Conservation (phyloP, 2,329 filamentous ascomycete genomes). For the Lasiodiplodia citricola region DNA sequence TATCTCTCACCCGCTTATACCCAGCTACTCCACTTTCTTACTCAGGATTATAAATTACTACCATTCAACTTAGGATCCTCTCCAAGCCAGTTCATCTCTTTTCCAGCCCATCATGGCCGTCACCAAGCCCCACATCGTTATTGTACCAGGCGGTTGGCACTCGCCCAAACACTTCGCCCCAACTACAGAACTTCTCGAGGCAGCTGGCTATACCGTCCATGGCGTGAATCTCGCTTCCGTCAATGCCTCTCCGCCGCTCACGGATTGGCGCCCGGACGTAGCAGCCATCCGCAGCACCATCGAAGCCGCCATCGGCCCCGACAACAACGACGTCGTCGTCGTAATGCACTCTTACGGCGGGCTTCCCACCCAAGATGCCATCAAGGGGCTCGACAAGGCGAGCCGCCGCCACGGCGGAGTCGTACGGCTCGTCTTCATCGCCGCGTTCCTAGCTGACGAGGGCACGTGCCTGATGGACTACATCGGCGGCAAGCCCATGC, state of each 20-base stretch:
- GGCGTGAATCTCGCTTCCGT: constrained; percentile 38
- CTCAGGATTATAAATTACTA: no score
- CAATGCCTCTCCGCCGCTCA: constrained; percentile 34
- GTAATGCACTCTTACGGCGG: constrained; percentile 54
- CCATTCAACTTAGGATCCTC: no score
- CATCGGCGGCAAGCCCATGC: constrained; percentile 13
- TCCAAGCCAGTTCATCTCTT: neutral
- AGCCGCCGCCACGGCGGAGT: constrained; percentile 9
- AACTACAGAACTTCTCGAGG: constrained; percentile 38
- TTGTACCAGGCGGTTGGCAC: constrained; percentile 48
- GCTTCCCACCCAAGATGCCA: constrained; percentile 44
- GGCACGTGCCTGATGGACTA: constrained; percentile 2
- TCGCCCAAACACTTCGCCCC: constrained; percentile 36
- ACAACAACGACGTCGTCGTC: constrained; percentile 49
- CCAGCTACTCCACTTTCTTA: neutral
- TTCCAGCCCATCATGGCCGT: neutral
- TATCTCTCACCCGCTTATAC: no score
- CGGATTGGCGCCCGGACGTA: constrained; percentile 42
- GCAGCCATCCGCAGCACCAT: constrained; percentile 40
- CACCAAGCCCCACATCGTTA: constrained; percentile 42
- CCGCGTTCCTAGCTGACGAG: constrained; percentile 1
- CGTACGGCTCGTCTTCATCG: constrained; percentile 12
- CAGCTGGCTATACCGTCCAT: constrained; percentile 38
- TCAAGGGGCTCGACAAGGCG: neutral
- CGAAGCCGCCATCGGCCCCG: constrained; percentile 36